phyloP scores from a whole-genome alignment of 345 rosid genomes.

The Lagerstroemia speciosa region DNA sequence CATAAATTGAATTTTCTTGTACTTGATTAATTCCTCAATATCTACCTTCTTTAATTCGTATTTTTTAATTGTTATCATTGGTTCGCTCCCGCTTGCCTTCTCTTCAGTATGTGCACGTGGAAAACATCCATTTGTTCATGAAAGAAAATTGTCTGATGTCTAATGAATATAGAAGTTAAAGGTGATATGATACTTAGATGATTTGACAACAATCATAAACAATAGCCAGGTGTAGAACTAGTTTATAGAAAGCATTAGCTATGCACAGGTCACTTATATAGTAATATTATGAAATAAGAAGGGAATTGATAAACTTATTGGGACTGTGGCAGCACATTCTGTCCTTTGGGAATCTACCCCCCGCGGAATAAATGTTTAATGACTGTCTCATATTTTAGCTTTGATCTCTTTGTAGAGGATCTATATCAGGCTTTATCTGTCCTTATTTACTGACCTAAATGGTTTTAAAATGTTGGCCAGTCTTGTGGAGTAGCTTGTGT shows the following conservation, averaged over 20 bases:
- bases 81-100: too few species aligned
- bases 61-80: too few species aligned
- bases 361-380: too few species aligned
- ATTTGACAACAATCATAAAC: not conserved
- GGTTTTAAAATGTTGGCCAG: not conserved
- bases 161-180: too few species aligned
- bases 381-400: not conserved
- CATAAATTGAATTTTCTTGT: too few species aligned
- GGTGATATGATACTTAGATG: too few species aligned
- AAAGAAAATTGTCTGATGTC: too few species aligned
- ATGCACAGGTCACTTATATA: not conserved
- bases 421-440: not conserved
- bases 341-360: not conserved
- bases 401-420: not conserved
- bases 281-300: not conserved
- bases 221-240: not conserved
- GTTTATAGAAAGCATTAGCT: not conserved
- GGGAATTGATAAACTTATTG: not conserved
- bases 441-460: not conserved
- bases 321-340: not conserved
- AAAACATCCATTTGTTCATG: too few species aligned
- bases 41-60: too few species aligned
- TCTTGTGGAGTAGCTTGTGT: not conserved
- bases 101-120: too few species aligned
- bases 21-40: too few species aligned